Evolutionary conservation across 2,329 filamentous ascomycete genomes (phyloP).

Genomic region (Cladosporium sp.): DNA sequence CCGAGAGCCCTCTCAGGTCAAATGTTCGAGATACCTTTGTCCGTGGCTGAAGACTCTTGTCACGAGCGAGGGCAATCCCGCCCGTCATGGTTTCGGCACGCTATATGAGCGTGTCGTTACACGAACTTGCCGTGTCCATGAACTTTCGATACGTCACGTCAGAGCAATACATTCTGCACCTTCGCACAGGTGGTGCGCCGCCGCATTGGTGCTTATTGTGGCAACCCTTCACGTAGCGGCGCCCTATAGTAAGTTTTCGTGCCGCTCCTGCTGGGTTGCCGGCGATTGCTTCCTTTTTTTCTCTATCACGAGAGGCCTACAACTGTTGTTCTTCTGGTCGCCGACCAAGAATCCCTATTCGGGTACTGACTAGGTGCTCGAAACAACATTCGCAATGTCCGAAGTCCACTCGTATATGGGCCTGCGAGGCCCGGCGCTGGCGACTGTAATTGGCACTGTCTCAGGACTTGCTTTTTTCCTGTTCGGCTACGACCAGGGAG

Average conservation of each 20-base stretch:
- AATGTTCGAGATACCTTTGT: not conserved
- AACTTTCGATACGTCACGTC: conserved; percentile 9
- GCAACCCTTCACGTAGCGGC: not conserved
- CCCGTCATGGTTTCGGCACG: not conserved
- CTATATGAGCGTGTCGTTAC: not conserved
- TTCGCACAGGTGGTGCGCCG: conserved; percentile 2
- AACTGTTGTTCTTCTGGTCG: not conserved
- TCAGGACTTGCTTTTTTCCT: conserved; percentile 12
- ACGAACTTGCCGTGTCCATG: conserved; percentile 8
- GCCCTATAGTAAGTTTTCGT: not conserved
- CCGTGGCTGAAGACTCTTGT: not conserved
- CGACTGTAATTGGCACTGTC: conserved; percentile 6
- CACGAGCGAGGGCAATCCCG: not conserved
- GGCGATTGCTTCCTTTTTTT: not conserved
- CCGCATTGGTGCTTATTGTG: not conserved
- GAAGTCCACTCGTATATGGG: conserved; percentile 10
- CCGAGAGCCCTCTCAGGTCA: not conserved
- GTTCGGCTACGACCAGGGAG: conserved; percentile 61
- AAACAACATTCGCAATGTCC: not conserved
- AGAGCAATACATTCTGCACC: conserved; percentile 9
- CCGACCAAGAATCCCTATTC: not conserved
- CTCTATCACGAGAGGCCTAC: not conserved
- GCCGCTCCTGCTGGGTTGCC: no score
- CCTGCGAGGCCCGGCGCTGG: conserved; percentile 12
- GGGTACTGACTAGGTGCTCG: not conserved